Evolutionary conservation across 148 eudicot genomes (phyloP), one percentile per base, ranked within the genome.

Genomic region (Limonium bicolor): DNA sequence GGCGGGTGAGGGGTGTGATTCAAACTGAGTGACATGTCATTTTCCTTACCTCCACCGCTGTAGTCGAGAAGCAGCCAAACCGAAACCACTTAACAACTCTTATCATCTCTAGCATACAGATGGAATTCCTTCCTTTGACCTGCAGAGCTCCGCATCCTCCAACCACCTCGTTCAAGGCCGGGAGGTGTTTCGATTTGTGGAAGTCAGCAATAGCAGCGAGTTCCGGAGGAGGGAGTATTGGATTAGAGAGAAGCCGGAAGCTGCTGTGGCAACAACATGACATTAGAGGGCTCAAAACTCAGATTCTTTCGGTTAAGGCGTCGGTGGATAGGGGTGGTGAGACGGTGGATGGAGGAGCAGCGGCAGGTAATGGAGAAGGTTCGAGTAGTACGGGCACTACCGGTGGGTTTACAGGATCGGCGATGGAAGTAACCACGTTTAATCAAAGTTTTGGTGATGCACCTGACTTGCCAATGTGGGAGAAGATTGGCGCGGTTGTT

Each of bases 401-500:
- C 6, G 67, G 59, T 30, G 69, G 86, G 60, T 82, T 59, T 51
- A 62, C 59, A 30, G 65, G 86, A 27, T 65, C 94, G 12, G 62
- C 76, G 32, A 84, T 90, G 97, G 95, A 90, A 56, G 97, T 80
- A 48, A 84, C 77, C 61, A 72, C 95, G 58, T 78, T 90, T 27
- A 74, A 78, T 73, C 79, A 65, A 42, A 66, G 73, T 39, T 83
- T 79, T 34, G 70, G 60, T 0, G 84, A 64, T 55, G 73, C 69
- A 7, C 68, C 77, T 39, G 83, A 80, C 41, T 77, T 80, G 25
- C 77, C 85, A 8, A 74, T 77, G 45, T 90, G 99, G 95, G 95
- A 84, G 27, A 70, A 84, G 71, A 75, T 90, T 54, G 95, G 95
- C 3, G 95, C 95, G 58, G 53, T 84, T 49, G 87, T 90, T 18